Conservation (phyloP, 345 rosid species). For the Limnanthes douglasii region DNA sequence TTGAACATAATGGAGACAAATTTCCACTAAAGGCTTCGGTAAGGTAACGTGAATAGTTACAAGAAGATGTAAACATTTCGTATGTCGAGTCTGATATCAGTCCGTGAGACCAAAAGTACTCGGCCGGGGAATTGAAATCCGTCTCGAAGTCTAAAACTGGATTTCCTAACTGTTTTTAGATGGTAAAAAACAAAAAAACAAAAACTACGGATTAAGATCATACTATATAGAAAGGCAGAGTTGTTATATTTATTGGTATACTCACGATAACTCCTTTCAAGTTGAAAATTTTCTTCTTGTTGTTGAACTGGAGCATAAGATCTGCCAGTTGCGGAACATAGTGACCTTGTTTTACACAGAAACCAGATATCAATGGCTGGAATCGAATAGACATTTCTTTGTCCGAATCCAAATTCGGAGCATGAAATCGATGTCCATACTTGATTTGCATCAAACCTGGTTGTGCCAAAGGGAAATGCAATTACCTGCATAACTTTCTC, state of each 20-base stretch:
- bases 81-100: conserved; percentile 52
- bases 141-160: conserved; percentile 52
- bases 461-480: background rate
- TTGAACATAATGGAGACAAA: conserved; percentile 32
- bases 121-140: conserved; percentile 64
- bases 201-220: background rate
- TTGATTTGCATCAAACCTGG: too few relatives aligned
- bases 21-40: conserved; percentile 42
- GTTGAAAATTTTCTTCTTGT: conserved; percentile 38
- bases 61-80: conserved; percentile 40
- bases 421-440: too few relatives aligned
- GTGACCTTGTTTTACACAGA: conserved; percentile 29
- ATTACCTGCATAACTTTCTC: conserved; percentile 72
- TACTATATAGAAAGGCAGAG: background rate
- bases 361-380: background rate
- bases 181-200: background rate
- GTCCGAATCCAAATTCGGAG: too few relatives aligned
- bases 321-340: conserved; percentile 65
- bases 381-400: too few relatives aligned
- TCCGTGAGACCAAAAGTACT: conserved; percentile 75
- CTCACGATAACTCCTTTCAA: conserved; percentile 55
- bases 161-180: conserved; percentile 62
- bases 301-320: conserved; percentile 43
- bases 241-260: too few relatives aligned
- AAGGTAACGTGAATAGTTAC: conserved; percentile 53